phyloP scores from a whole-genome alignment of 2,329 filamentous ascomycete genomes.

The Aspergillus neotritici region DNA sequence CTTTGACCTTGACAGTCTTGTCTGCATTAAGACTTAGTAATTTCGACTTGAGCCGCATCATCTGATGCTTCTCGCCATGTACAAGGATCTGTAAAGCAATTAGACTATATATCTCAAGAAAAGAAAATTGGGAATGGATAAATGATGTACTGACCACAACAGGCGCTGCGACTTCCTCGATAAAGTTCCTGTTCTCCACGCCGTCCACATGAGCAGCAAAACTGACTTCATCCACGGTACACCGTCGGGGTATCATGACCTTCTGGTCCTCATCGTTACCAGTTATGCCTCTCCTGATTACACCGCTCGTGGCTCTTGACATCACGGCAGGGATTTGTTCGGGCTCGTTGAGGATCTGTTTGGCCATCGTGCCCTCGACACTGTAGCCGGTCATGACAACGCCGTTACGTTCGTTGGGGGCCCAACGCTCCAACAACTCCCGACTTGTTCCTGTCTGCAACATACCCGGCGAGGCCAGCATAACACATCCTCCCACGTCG shows the following conservation, averaged over 20 bases:
- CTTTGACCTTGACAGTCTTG: constrained; percentile 76
- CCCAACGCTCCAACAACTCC: constrained; percentile 90
- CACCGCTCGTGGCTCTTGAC: constrained; percentile 55
- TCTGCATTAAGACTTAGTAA: constrained; percentile 84
- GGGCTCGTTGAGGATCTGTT: constrained; percentile 89
- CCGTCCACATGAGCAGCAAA: constrained; percentile 97
- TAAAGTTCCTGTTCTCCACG: constrained; percentile 91
- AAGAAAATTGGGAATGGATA: neutral
- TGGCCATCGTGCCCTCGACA: constrained; percentile 97
- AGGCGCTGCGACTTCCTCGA: constrained; percentile 85
- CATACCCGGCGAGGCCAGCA: constrained; percentile 98
- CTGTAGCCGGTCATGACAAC: constrained; percentile 98
- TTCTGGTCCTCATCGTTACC: constrained; percentile 69
- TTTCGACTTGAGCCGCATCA: constrained; percentile 95
- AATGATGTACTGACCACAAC: constrained; percentile 70
- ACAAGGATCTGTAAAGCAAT: constrained; percentile 69
- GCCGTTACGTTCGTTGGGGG: constrained; percentile 93
- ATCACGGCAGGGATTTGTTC: constrained; percentile 94
- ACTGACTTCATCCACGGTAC: constrained; percentile 88
- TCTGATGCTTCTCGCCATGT: constrained; percentile 94
- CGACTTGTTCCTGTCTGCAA: constrained; percentile 92
- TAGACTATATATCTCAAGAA: neutral
- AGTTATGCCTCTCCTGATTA: constrained; percentile 55
- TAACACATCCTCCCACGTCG: constrained; percentile 90
- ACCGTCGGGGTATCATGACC: constrained; percentile 84